phyloP scores from a whole-genome alignment of 306 rosid species.

The Cicer bijugum region DNA sequence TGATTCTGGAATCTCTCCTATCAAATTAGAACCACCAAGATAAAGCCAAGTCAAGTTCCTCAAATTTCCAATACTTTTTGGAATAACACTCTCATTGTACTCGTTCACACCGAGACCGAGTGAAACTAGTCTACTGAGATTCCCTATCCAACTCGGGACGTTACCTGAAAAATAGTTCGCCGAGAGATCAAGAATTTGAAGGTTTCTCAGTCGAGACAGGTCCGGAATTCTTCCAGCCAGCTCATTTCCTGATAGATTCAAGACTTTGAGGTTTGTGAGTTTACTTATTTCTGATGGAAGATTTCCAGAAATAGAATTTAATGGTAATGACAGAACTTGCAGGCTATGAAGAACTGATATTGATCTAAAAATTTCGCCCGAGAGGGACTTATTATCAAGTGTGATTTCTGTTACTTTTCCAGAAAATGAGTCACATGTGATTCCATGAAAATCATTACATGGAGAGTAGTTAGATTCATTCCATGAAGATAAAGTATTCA shows the following conservation, averaged over 20 bases:
- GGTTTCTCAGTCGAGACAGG: slow-evolving; percentile 63
- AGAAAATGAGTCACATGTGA: slow-evolving; percentile 60
- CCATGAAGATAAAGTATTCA: slow-evolving; percentile 66
- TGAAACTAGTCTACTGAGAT: slow-evolving; percentile 53
- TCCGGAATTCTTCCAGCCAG: slow-evolving; percentile 72
- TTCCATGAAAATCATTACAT: slow-evolving; percentile 63
- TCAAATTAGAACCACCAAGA: slow-evolving; percentile 64
- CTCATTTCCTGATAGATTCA: slow-evolving; percentile 67
- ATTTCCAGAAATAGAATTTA: slow-evolving; percentile 65
- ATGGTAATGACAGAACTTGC: slow-evolving; percentile 59
- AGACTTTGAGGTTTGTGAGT: slow-evolving; percentile 59
- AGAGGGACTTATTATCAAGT: slow-evolving; percentile 65
- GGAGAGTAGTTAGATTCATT: slow-evolving; percentile 56
- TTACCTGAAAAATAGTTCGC: slow-evolving; percentile 61
- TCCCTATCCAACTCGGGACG: slow-evolving; percentile 82
- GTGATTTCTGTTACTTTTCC: slow-evolving; percentile 64
- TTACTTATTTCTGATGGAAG: slow-evolving; percentile 61
- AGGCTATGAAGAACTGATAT: slow-evolving; percentile 61
- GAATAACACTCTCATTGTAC: slow-evolving; percentile 57
- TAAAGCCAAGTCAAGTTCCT: slow-evolving; percentile 80
- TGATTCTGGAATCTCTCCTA: slow-evolving; percentile 84
- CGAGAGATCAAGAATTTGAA: slow-evolving; percentile 75
- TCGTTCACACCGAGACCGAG: slow-evolving; percentile 74
- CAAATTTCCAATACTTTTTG: slow-evolving; percentile 66
- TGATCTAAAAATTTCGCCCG: slow-evolving; percentile 70